phyloP scores from a whole-genome alignment of 306 rosid species.

The Gastrolobium villosum region DNA sequence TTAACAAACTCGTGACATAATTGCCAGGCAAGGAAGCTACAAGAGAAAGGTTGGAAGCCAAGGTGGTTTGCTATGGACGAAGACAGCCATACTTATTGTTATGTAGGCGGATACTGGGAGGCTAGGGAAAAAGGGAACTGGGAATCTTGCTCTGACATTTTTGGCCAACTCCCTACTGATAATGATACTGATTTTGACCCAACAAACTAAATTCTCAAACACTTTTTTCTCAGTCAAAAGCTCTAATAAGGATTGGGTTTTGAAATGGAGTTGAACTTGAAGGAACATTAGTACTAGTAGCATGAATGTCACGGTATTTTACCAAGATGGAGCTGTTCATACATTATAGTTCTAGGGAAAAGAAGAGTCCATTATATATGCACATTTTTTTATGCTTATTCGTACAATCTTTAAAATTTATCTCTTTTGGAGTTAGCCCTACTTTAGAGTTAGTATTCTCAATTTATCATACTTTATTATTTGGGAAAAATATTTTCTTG shows the following conservation, averaged over 20 bases:
- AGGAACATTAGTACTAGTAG: neutral
- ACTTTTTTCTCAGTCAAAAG: neutral
- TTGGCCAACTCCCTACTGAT: constrained; percentile 67
- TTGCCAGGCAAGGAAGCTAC: constrained; percentile 85
- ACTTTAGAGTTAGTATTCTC: too few relatives aligned
- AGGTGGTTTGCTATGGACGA: constrained; percentile 77
- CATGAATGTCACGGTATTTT: neutral
- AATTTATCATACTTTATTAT: too few relatives aligned
- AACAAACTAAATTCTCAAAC: neutral
- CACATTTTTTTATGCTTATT: neutral
- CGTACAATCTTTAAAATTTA: neutral
- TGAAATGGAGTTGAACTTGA: neutral
- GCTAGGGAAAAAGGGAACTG: constrained; percentile 64
- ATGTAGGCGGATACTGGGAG: constrained; percentile 78
- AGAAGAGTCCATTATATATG: neutral
- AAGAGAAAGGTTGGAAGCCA: constrained; percentile 96
- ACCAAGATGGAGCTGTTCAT: neutral
- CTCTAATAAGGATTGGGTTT: neutral
- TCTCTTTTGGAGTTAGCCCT: neutral
- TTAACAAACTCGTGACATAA: neutral
- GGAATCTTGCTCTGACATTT: constrained; percentile 75
- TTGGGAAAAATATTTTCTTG: too few relatives aligned
- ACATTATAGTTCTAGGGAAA: neutral
- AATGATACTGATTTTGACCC: constrained; percentile 26
- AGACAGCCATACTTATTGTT: constrained; percentile 57